Percentiles rank a stretch among this genome's conserved stretches.
Evolutionary conservation across 441 rosid genomes (phyloP).

Genomic region (Manihot esculenta): DNA sequence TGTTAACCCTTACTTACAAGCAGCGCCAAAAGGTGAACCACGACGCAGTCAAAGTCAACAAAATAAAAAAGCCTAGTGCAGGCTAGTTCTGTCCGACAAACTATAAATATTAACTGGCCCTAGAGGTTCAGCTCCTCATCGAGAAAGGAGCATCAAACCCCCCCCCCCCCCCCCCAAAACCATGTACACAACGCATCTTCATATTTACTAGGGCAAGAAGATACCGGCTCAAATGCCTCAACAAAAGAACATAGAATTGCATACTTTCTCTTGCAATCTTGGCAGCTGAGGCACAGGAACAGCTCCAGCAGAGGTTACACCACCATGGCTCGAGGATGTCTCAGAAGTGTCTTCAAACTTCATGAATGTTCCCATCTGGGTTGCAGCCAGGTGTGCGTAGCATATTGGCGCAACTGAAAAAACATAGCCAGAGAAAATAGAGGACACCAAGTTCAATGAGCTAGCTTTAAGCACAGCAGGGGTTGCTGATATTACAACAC

Average conservation of each 20-base stretch:
- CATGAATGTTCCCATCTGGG: constrained; percentile 71
- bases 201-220: neutral
- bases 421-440: no score
- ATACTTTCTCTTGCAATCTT: constrained; percentile 48
- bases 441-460: neutral
- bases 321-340: constrained; percentile 74
- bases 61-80: neutral
- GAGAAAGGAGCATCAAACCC: neutral
- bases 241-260: constrained; percentile 78
- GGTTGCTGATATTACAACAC: neutral
- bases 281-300: constrained; percentile 66
- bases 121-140: neutral
- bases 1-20: neutral
- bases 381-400: constrained; percentile 82
- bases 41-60: neutral
- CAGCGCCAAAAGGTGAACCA: neutral
- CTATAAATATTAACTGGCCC: neutral
- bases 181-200: neutral
- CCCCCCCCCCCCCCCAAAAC: neutral
- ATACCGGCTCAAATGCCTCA: constrained; percentile 15
- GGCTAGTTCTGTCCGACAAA: neutral
- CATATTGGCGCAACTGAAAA: constrained; percentile 75
- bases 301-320: constrained; percentile 54
- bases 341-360: constrained; percentile 69
- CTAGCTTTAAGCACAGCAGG: neutral